phyloP scores from a whole-genome alignment of 1,139 yeast genomes.

The Nakaseomyces nivariensis region DNA sequence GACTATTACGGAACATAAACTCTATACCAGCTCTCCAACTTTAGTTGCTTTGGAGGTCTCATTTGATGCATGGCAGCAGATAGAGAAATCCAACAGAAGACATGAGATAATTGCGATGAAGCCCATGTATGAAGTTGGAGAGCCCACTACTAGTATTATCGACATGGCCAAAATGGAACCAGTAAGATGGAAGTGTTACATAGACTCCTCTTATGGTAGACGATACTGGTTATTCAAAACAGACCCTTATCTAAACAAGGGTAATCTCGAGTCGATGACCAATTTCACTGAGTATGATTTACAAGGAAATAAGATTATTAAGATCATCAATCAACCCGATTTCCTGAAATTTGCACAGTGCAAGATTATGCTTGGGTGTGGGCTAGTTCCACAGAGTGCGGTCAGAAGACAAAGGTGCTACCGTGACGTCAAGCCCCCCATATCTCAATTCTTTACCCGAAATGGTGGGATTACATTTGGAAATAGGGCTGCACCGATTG shows the following conservation, averaged over 20 bases:
- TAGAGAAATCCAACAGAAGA: slow-evolving; percentile 29
- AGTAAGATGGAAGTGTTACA: slow-evolving; percentile 42
- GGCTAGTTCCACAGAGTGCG: slow-evolving; percentile 23
- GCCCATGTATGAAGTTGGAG: slow-evolving; percentile 12
- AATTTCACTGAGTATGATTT: slow-evolving; percentile 46
- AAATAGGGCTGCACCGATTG: slow-evolving; percentile 18
- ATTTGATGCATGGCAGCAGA: slow-evolving; percentile 32
- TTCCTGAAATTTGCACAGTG: slow-evolving; percentile 55
- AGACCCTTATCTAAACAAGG: slow-evolving; percentile 30
- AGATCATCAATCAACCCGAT: slow-evolving; percentile 46
- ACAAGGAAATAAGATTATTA: slow-evolving; percentile 53
- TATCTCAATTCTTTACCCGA: slow-evolving; percentile 26
- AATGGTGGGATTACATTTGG: slow-evolving; percentile 25
- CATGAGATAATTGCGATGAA: slow-evolving; percentile 30
- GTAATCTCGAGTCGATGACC: slow-evolving; percentile 24
- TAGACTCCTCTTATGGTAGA: slow-evolving; percentile 45
- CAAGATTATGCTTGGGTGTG: slow-evolving; percentile 38
- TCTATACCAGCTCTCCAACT: slow-evolving; percentile 36
- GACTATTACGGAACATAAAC: slow-evolving; percentile 41
- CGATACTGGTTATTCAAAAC: slow-evolving; percentile 73
- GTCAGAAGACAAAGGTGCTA: slow-evolving; percentile 22
- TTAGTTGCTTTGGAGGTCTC: slow-evolving; percentile 33
- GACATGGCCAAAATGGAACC: slow-evolving; percentile 18
- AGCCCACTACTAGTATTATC: slow-evolving; percentile 10
- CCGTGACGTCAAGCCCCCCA: slow-evolving; percentile 27